phyloP scores from a whole-genome alignment of 2,329 filamentous ascomycete genomes.

The Pezicula radicicola region DNA sequence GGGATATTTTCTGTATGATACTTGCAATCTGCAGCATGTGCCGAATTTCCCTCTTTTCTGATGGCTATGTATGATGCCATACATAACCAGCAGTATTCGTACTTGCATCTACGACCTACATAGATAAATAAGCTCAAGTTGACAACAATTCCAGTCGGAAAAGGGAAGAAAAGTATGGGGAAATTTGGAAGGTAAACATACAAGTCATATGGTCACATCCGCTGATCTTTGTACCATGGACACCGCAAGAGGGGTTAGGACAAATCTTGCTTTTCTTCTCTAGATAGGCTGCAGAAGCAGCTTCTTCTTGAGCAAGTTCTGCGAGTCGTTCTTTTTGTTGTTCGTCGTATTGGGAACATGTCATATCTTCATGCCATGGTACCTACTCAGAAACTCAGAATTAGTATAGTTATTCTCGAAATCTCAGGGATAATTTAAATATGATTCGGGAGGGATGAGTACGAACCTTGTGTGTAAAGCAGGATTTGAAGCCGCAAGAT shows the following conservation, averaged over 20 bases:
- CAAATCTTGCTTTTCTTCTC: not conserved
- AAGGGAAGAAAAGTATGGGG: no score
- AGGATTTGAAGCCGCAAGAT: constrained; percentile 37
- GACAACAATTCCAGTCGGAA: no score
- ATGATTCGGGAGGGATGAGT: no score
- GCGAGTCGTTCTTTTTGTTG: not conserved
- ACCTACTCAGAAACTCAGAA: no score
- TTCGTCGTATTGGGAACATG: constrained; percentile 40
- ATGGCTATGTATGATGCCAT: not conserved
- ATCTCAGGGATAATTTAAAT: no score
- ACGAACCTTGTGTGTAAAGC: constrained; percentile 38
- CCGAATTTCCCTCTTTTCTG: not conserved
- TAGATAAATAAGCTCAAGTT: no score
- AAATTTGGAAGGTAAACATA: not conserved
- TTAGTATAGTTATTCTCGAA: no score
- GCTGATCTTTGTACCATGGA: not conserved
- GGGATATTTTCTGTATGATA: not conserved
- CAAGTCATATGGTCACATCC: not conserved
- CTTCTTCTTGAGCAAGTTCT: not conserved
- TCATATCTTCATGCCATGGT: constrained; percentile 40
- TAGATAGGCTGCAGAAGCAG: not conserved
- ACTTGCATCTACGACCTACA: not conserved
- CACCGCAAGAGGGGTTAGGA: not conserved
- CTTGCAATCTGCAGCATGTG: not conserved
- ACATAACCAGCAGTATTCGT: not conserved